Evolutionary conservation across 345 rosid genomes (phyloP).

Genomic region (Atalantia buxifolia): DNA sequence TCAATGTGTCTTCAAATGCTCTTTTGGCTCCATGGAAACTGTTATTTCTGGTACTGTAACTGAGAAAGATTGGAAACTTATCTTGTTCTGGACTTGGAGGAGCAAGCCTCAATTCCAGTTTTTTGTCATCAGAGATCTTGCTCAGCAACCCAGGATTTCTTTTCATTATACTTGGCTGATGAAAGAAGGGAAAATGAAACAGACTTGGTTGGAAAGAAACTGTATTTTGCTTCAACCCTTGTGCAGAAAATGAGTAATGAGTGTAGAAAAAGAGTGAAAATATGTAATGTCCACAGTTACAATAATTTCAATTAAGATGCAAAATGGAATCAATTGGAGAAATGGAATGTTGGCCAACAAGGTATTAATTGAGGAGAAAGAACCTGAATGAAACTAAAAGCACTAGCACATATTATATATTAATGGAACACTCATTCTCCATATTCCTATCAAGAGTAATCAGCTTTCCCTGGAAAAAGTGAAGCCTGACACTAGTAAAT

Average conservation of each 20-base stretch:
- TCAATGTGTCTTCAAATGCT: slow-evolving; percentile 20
- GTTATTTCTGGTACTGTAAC: neutral
- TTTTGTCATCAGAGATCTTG: slow-evolving; percentile 23
- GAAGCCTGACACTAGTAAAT: neutral
- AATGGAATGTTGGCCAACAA: neutral
- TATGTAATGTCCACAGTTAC: neutral
- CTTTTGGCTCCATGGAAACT: slow-evolving; percentile 26
- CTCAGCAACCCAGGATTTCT: slow-evolving; percentile 15
- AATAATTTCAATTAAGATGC: neutral
- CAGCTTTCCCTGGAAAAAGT: neutral
- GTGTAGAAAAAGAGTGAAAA: neutral
- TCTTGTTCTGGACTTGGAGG: slow-evolving; percentile 32
- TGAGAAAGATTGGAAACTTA: neutral
- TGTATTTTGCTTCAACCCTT: neutral
- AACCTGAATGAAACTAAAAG: neutral
- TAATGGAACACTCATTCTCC: slow-evolving; percentile 14
- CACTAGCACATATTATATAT: neutral
- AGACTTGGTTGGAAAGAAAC: neutral
- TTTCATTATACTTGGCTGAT: slow-evolving; percentile 13
- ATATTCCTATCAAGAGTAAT: neutral
- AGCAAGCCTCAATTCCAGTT: slow-evolving; percentile 42
- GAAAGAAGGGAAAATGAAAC: neutral
- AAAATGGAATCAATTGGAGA: neutral
- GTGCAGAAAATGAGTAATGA: neutral
- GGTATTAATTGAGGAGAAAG: slow-evolving; percentile 1